Evolutionary conservation across 345 rosid genomes (phyloP), one percentile per base, ranked within the genome.

Genomic region (Arabidopsis arenosa): DNA sequence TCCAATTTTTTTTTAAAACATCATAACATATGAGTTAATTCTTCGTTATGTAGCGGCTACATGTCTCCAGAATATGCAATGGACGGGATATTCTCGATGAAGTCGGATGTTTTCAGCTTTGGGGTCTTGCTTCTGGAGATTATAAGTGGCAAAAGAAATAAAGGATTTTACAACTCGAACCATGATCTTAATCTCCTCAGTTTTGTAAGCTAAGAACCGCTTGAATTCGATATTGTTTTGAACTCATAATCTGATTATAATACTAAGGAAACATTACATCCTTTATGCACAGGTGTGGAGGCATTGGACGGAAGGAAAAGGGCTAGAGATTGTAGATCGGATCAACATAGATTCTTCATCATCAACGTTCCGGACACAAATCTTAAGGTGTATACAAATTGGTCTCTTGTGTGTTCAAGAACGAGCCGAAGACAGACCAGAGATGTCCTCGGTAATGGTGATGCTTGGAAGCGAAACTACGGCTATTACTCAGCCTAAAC

Each of bases 381-480:
- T 85, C 0, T 10, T 86, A 45, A 83, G 92, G 79, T 92, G 97
- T 76, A 72, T 88, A 41, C 89, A 92, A 12, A 89, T 92, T 2
- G 97, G 96, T 6, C 88, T 92, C 4, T 74, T 92, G 53, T 89
- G 97, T 39, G 93, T 92, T 35, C 90, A 90, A 80, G 97, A 88
- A 72, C 80, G 72, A 2, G 87, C 93, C 3, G 89, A 92, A 23
- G 90, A 88, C 21, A 79, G 96, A 58, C 96, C 93, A 15, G 71
- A 53, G 12, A 90, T 90, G 93, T 71, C 89, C 5, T 73, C 85
- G 2, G 90, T 80, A 48, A 32, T 66, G 43, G 15, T 66, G 17
- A 66, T 66, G 70, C 15, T 66, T 12, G 70, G 70, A 48, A 66
- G 70, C 7, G 57, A 66, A 48, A 66, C 57, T 3, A 49, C 11